Percentiles rank a stretch among this genome's conserved stretches.
Evolutionary conservation across 805 yeast genomes (phyloP).

Genomic region (Hanseniaspora nectarophila): DNA sequence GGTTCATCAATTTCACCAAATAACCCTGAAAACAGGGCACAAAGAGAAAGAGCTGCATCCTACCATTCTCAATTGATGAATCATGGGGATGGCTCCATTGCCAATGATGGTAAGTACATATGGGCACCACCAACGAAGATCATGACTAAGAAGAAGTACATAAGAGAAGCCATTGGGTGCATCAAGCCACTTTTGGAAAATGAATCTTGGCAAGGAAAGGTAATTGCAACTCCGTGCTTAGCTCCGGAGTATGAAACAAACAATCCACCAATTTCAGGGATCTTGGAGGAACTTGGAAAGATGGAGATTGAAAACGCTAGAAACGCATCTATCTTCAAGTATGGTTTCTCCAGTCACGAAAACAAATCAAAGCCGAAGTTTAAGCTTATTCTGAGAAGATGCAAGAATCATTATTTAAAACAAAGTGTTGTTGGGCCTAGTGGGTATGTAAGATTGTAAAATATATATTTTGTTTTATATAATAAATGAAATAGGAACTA

Average conservation of each 20-base stretch:
- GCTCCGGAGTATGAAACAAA: constrained; percentile 22
- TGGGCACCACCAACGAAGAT: constrained; percentile 40
- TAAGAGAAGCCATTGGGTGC: constrained; percentile 45
- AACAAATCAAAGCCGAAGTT: constrained; percentile 13
- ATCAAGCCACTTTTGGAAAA: constrained; percentile 42
- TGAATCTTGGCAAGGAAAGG: constrained; percentile 43
- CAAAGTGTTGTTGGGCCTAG: constrained; percentile 25
- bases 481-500: constrained; percentile 9
- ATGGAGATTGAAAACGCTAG: neutral
- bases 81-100: neutral
- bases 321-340: constrained; percentile 8
- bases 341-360: constrained; percentile 12
- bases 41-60: constrained; percentile 9
- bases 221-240: constrained; percentile 28
- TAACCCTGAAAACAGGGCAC: neutral
- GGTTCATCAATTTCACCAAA: neutral
- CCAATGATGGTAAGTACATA: neutral
- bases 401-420: constrained; percentile 25
- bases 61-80: constrained; percentile 8
- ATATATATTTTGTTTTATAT: neutral
- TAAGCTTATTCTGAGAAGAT: constrained; percentile 16
- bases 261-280: constrained; percentile 21
- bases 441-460: constrained; percentile 17
- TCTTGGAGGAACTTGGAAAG: constrained; percentile 10
- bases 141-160: constrained; percentile 31